Evolutionary conservation across 176 grass and related monocot genomes (phyloP).

Genomic region (Eremochloa ophiuroides): DNA sequence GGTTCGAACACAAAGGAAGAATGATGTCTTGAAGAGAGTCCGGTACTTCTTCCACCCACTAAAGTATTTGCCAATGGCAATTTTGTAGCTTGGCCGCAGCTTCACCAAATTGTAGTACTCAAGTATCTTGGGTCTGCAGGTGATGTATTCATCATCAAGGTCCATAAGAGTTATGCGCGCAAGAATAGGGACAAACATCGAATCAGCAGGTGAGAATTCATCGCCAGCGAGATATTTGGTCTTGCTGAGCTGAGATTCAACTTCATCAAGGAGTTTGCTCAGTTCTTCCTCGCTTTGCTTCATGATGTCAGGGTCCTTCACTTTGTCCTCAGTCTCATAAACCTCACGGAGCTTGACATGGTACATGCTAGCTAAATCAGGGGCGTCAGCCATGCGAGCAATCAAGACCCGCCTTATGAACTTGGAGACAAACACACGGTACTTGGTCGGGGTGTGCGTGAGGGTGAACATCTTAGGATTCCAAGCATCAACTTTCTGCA

Average conservation of each 20-base stretch:
- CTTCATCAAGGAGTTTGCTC: conserved; percentile 66
- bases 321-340: conserved; percentile 74
- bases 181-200: conserved; percentile 80
- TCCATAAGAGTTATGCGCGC: conserved; percentile 69
- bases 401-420: conserved; percentile 81
- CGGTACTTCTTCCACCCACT: conserved; percentile 78
- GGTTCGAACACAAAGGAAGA: conserved; percentile 72
- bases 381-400: conserved; percentile 78
- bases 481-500: conserved; percentile 84
- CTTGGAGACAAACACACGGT: conserved; percentile 74
- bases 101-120: conserved; percentile 85
- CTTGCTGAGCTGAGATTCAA: conserved; percentile 59
- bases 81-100: conserved; percentile 81
- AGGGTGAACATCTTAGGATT: conserved; percentile 88
- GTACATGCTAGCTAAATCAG: conserved; percentile 92
- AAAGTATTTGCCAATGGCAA: conserved; percentile 80
- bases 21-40: conserved; percentile 72
- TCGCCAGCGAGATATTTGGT: conserved; percentile 66
- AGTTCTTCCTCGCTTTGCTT: conserved; percentile 78
- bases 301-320: conserved; percentile 60
- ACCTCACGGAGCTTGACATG: conserved; percentile 83
- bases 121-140: conserved; percentile 57
- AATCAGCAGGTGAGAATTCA: conserved; percentile 77
- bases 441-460: conserved; percentile 63
- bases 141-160: conserved; percentile 76